Percentiles rank a stretch among this genome's conserved stretches.
phyloP scores from a whole-genome alignment of 345 rosid genomes.

The Corymbia maculata region DNA sequence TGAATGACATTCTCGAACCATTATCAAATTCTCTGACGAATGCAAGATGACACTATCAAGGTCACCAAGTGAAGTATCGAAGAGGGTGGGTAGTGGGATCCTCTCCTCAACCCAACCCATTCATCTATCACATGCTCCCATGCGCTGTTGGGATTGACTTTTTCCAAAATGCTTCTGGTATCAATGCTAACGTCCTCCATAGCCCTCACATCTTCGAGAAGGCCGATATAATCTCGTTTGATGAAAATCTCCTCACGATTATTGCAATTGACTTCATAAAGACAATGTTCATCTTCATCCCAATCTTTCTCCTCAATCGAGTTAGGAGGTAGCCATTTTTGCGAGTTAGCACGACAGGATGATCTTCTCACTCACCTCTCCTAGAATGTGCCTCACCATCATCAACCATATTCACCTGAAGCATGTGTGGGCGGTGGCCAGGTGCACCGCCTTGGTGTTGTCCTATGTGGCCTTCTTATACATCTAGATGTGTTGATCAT shows the following conservation, averaged over 20 bases:
- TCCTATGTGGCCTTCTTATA: conserved; percentile 62
- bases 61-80: too few species aligned
- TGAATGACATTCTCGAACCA: too few species aligned
- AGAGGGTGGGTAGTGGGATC: too few species aligned
- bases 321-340: conserved; percentile 46
- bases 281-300: conserved; percentile 50
- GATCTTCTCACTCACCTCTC: conserved; percentile 7
- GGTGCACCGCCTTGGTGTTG: conserved; percentile 37
- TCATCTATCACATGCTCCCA: conserved; percentile 52
- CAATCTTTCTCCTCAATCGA: conserved; percentile 27
- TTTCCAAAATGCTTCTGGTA: conserved; percentile 55
- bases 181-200: conserved; percentile 67
- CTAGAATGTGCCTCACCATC: conserved; percentile 32
- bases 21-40: too few species aligned
- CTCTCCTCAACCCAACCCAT: conserved; percentile 35
- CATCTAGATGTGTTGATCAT: conserved; percentile 45
- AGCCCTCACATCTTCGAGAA: conserved; percentile 61
- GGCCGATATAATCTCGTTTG: conserved; percentile 45
- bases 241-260: conserved; percentile 48
- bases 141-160: conserved; percentile 56
- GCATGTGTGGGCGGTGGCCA: conserved; percentile 48
- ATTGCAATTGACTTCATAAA: conserved; percentile 64
- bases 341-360: neutral
- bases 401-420: conserved; percentile 33
- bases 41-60: too few species aligned